phyloP scores from a whole-genome alignment of 1,284 basidiomycete species.

The Malassezia furfur region DNA sequence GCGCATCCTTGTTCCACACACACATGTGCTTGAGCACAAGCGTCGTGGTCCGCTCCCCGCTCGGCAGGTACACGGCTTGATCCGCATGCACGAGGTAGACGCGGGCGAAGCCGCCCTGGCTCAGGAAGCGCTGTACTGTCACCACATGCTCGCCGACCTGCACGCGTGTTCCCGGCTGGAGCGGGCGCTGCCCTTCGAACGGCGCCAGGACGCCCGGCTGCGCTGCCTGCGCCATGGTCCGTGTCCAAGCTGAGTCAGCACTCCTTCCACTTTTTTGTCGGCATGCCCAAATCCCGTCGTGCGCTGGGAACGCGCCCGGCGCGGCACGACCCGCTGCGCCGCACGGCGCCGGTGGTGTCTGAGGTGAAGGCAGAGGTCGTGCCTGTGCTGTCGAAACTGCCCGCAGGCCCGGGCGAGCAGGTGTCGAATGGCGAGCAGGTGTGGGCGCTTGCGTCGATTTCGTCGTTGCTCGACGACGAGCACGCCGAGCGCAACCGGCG shows the following conservation, averaged over 20 bases:
- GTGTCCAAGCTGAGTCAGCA: slow-evolving; percentile 14
- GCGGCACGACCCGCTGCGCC: slow-evolving; percentile 14
- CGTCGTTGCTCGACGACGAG: slow-evolving; percentile 30
- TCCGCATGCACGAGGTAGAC: slow-evolving; percentile 89
- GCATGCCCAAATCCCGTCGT: slow-evolving; percentile 17
- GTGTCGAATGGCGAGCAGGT: slow-evolving; percentile 31
- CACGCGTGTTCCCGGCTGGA: slow-evolving; percentile 67
- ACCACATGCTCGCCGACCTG: slow-evolving; percentile 80
- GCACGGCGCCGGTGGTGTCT: not conserved
- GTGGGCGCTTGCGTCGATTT: slow-evolving; percentile 42
- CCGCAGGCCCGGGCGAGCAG: slow-evolving; percentile 7
- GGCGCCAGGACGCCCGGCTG: not conserved
- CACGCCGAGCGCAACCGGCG: slow-evolving; percentile 19
- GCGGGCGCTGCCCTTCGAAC: slow-evolving; percentile 10
- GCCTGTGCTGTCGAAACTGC: slow-evolving; percentile 32
- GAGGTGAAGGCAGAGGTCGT: slow-evolving; percentile 21
- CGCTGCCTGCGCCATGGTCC: slow-evolving; percentile 6
- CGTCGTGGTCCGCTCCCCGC: slow-evolving; percentile 18
- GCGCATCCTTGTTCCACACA: slow-evolving; percentile 76
- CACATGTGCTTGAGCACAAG: slow-evolving; percentile 87
- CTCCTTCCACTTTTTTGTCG: not conserved
- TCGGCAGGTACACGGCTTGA: slow-evolving; percentile 57
- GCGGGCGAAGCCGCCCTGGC: slow-evolving; percentile 95
- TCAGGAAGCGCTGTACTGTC: slow-evolving; percentile 77
- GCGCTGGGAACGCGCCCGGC: not conserved